phyloP scores from a whole-genome alignment of 2,329 filamentous ascomycete genomes.

The Atkinsonella hypoxylon region DNA sequence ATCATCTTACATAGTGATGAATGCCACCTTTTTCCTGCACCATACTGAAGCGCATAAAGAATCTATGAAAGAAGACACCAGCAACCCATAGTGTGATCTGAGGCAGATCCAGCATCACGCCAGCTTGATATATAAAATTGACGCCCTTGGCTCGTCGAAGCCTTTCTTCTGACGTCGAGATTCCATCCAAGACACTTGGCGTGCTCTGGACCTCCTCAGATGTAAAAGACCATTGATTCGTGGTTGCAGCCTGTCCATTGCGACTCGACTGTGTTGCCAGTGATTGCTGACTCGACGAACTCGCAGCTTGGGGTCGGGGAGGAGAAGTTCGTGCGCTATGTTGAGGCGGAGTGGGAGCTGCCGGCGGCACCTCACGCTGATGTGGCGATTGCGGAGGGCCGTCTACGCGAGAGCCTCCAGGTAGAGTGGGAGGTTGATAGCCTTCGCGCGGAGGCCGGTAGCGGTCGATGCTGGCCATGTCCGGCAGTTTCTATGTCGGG shows the following conservation, averaged over 20 bases:
- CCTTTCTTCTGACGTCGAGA: conserved; percentile 65
- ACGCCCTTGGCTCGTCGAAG: conserved; percentile 78
- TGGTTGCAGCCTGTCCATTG: conserved; percentile 23
- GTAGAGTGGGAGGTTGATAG: conserved; percentile 41
- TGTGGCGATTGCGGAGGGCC: conserved; percentile 38
- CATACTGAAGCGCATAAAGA: conserved; percentile 84
- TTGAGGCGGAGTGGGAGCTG: conserved; percentile 48
- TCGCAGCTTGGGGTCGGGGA: conserved; percentile 35
- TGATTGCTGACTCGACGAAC: conserved; percentile 30
- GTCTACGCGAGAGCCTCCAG: conserved; percentile 25
- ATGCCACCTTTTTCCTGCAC: conserved; percentile 63
- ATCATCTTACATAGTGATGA: conserved; percentile 71
- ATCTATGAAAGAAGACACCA: conserved; percentile 88
- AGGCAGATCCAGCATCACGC: conserved; percentile 81
- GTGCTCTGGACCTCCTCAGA: conserved; percentile 70
- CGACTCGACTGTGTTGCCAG: conserved; percentile 26
- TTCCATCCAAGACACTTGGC: conserved; percentile 74
- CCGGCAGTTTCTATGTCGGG: conserved; percentile 13
- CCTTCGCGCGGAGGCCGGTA: conserved; percentile 45
- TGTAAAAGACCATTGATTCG: conserved; percentile 79
- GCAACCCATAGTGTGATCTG: conserved; percentile 89
- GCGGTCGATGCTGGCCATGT: conserved; percentile 49
- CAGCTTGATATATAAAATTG: conserved; percentile 92
- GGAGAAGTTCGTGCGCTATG: conserved; percentile 43
- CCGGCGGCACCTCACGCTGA: conserved; percentile 45